Conservation (phyloP, 2,329 filamentous ascomycete species). For the Alternaria sp. region DNA sequence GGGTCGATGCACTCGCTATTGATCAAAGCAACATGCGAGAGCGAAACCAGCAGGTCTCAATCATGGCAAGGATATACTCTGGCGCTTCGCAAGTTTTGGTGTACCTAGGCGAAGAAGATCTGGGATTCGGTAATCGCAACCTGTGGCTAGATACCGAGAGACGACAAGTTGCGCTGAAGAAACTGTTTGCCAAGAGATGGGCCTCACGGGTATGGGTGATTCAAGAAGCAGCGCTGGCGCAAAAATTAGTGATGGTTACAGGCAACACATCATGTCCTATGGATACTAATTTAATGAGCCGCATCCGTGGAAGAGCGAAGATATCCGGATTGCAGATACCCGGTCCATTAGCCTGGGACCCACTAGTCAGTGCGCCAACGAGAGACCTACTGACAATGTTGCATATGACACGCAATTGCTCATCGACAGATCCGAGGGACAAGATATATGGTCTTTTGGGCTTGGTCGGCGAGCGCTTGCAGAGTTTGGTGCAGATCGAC, state of each 20-base stretch:
- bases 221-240: constrained; percentile 24
- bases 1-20: constrained; percentile 28
- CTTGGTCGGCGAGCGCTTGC: constrained; percentile 13
- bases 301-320: constrained; percentile 17
- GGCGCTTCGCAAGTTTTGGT: constrained; percentile 14
- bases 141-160: constrained; percentile 14
- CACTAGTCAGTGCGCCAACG: constrained; percentile 14
- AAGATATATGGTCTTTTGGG: constrained; percentile 18
- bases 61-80: constrained; percentile 26
- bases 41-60: constrained; percentile 20
- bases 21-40: constrained; percentile 22
- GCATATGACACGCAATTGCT: constrained; percentile 14
- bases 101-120: constrained; percentile 17
- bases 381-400: constrained; percentile 16
- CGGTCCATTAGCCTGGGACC: constrained; percentile 20
- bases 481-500: constrained; percentile 15
- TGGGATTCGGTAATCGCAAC: constrained; percentile 7
- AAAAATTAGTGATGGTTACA: constrained; percentile 17
- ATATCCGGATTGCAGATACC: constrained; percentile 13
- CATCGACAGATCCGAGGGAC: constrained; percentile 16
- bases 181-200: constrained; percentile 17
- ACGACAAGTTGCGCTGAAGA: constrained; percentile 8
- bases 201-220: constrained; percentile 24
- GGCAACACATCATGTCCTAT: constrained; percentile 8
- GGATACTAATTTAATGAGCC: constrained; percentile 12